Conservation (phyloP, 2,329 filamentous ascomycete species). For the Aspergillus fumigatiaffinis region DNA sequence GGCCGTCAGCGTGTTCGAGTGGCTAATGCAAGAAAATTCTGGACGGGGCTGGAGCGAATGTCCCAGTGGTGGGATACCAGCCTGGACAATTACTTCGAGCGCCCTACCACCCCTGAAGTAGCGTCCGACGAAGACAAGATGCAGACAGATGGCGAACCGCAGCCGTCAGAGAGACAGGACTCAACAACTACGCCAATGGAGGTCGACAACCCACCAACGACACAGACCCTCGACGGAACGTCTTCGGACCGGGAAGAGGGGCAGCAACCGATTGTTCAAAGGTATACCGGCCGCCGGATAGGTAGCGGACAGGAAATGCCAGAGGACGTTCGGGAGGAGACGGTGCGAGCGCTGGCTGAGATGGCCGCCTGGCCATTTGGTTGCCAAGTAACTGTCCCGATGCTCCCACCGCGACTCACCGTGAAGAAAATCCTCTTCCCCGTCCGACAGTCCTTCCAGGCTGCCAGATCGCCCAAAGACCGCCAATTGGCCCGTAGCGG, state of each 20-base stretch:
- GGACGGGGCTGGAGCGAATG: conserved; percentile 55
- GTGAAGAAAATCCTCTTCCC: conserved; percentile 52
- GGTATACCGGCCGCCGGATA: conserved; percentile 58
- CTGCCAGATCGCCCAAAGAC: conserved; percentile 52
- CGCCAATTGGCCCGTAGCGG: conserved; percentile 50
- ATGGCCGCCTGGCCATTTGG: conserved; percentile 56
- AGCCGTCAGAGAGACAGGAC: conserved; percentile 12
- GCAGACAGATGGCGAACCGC: conserved; percentile 15
- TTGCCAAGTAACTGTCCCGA: conserved; percentile 48
- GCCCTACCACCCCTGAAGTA: conserved; percentile 25
- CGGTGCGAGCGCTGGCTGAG: conserved; percentile 55
- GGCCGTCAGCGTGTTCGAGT: conserved; percentile 48
- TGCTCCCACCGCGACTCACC: conserved; percentile 46
- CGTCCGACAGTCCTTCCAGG: conserved; percentile 53
- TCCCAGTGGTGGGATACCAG: conserved; percentile 61
- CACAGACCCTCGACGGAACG: not conserved
- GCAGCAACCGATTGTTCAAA: conserved; percentile 17
- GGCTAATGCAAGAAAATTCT: conserved; percentile 58
- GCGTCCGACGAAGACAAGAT: conserved; percentile 18
- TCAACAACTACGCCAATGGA: conserved; percentile 21
- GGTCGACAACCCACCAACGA: conserved; percentile 13
- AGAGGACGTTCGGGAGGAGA: conserved; percentile 53
- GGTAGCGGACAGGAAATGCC: conserved; percentile 57
- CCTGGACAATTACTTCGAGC: conserved; percentile 53
- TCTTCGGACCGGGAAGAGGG: not conserved